These are phyloP conservation scores for Paecilomyces niveus DNA, from an alignment of 2,329 filamentous ascomycete species.

Conservation along the genomic window DNA sequence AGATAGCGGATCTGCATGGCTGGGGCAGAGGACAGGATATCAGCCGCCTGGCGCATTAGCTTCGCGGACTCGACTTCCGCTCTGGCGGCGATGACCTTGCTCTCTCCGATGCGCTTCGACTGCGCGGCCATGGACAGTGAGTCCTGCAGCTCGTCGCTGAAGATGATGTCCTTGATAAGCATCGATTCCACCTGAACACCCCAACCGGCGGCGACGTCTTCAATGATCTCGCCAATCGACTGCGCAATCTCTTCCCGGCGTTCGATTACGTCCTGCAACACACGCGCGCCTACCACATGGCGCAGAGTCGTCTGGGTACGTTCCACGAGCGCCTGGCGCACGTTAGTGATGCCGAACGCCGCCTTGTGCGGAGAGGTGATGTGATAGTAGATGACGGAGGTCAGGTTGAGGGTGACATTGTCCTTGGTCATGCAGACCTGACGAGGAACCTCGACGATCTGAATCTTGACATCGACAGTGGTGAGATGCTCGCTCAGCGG, in stretches of 20 bases:
- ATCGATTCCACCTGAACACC: slow-evolving; percentile 95
- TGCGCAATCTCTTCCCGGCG: slow-evolving; percentile 94
- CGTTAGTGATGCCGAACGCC: slow-evolving; percentile 91
- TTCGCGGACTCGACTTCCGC: slow-evolving; percentile 96
- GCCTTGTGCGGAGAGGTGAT: slow-evolving; percentile 93
- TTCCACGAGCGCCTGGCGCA: slow-evolving; percentile 93
- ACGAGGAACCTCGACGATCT: slow-evolving; percentile 91
- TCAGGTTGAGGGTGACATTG: slow-evolving; percentile 90
- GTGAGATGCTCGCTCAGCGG: slow-evolving; percentile 83
- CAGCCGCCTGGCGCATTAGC: slow-evolving; percentile 75
- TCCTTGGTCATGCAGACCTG: slow-evolving; percentile 99
- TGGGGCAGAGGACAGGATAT: slow-evolving; percentile 83
- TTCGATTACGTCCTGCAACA: slow-evolving; percentile 97
- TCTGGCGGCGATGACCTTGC: slow-evolving; percentile 94
- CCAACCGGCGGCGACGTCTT: slow-evolving; percentile 89
- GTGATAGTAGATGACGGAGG: slow-evolving; percentile 98
- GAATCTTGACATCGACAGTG: slow-evolving; percentile 97
- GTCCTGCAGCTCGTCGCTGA: slow-evolving; percentile 91
- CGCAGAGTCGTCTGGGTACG: slow-evolving; percentile 96
- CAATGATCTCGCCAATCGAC: slow-evolving; percentile 94
- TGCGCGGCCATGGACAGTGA: slow-evolving; percentile 97
- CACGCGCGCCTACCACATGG: slow-evolving; percentile 90
- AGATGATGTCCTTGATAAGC: slow-evolving; percentile 99
- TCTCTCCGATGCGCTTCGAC: slow-evolving; percentile 96
- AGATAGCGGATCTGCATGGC: slow-evolving; percentile 99